These are phyloP conservation scores for Populus pruinosa DNA, from an alignment of 345 rosid genomes.

Conservation along the genomic window DNA sequence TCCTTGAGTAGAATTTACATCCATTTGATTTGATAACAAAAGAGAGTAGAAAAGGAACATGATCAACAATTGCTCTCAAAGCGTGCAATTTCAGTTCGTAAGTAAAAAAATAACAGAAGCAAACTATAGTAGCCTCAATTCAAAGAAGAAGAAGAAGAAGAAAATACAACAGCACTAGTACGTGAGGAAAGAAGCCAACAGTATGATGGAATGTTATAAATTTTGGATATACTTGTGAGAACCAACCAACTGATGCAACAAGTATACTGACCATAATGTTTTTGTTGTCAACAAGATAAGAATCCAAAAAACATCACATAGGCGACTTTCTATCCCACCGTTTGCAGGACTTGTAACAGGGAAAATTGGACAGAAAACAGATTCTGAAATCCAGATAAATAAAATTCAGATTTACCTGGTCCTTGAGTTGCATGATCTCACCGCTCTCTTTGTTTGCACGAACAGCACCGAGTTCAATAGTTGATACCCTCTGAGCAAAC, in stretches of 20 bases:
- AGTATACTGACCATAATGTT: not conserved
- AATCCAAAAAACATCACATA: not conserved
- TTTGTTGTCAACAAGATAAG: not conserved
- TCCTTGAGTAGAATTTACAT: not conserved
- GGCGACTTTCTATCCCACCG: not conserved
- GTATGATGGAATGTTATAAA: not conserved
- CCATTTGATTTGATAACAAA: not conserved
- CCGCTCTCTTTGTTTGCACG: conserved; percentile 69
- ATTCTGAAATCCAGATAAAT: not conserved
- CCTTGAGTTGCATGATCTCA: conserved; percentile 79
- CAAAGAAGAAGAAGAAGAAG: not conserved
- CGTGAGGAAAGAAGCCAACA: not conserved
- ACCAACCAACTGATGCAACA: not conserved
- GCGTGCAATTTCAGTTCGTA: not conserved
- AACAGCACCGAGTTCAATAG: conserved; percentile 82
- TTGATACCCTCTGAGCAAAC: conserved; percentile 85
- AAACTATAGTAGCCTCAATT: not conserved
- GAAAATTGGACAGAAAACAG: not conserved
- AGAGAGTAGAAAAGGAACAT: not conserved
- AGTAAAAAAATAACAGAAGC: not conserved
- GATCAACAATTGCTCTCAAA: not conserved
- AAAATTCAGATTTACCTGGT: conserved; percentile 47
- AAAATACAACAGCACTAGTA: too few species aligned
- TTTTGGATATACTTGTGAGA: not conserved
- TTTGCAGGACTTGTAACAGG: not conserved